Base-by-base conservation (phyloP, 306 rosid species). In the Quercus parvula region DNA sequence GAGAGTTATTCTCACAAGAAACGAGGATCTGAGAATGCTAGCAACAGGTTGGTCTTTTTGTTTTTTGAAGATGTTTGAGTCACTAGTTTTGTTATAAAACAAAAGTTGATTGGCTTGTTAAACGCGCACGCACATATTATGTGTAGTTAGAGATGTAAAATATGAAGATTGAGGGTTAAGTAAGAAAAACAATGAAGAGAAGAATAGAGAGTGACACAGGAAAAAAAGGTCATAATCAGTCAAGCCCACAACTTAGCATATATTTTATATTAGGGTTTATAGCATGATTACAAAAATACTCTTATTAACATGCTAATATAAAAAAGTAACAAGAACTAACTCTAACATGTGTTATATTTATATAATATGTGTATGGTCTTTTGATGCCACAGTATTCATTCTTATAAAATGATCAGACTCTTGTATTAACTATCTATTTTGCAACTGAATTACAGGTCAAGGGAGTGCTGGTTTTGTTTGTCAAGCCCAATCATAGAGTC, bases 401-500 rank as follows among this genome's bases (percentile, higher is more conserved):
- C 17, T 35, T 35, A n/a, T 63, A n/a, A 83, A 72, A 66, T 62
- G 74, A 52, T 51, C 55, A 78, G 55, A 46, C 74, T 74, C 80
- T 57, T 66, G 22, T 24, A 58, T 77, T 86, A 77, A 78, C 69
- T 78, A 17, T 77, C 73, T 74, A 69, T 77, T 78, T 51, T 85
- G 74, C 68, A 72, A 84, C 77, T 74, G 81, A 76, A 78, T 84
- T 86, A 69, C 91, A 95, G 99, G 79, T 93, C 98, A 54, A 89
- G 89, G 82, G 98, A 91, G 71, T 95, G 98, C 82, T 95, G 99
- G 99, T 95, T 95, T 85, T 95, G 99, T 91, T 84, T 95, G 80
- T 95, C 99, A 71, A 95, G 98, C 81, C 89, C 98, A 79, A 90
- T 81, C 74, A 82, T 95, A 80, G 97, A 95, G 83, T 91, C 92